These are phyloP conservation scores for Thelonectria blattea DNA, from an alignment of 2,329 filamentous ascomycete species.

Conservation along the genomic window DNA sequence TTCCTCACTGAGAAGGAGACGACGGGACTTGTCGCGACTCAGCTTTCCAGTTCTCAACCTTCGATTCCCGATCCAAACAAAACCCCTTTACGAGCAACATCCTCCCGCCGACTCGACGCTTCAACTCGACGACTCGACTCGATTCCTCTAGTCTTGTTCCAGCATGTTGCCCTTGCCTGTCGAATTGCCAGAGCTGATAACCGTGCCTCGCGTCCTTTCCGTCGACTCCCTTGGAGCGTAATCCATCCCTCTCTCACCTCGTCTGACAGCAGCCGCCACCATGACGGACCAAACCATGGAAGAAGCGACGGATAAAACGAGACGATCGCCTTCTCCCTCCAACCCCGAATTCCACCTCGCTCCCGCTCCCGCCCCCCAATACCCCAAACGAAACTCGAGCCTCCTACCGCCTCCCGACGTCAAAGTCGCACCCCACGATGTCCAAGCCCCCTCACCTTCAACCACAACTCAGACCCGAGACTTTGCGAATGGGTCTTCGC, in stretches of 20 bases:
- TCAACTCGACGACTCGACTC: constrained; percentile 5
- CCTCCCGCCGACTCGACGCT: background rate
- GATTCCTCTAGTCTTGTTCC: constrained; percentile 14
- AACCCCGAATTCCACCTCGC: constrained; percentile 27
- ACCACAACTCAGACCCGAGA: constrained; percentile 23
- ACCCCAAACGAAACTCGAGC: constrained; percentile 23
- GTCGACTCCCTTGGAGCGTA: constrained; percentile 19
- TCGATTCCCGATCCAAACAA: constrained; percentile 2
- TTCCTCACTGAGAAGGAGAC: constrained; percentile 1
- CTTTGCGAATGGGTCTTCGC: constrained; percentile 13
- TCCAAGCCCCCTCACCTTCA: background rate
- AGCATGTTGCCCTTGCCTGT: constrained; percentile 33
- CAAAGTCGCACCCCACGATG: constrained; percentile 18
- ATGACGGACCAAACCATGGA: constrained; percentile 35
- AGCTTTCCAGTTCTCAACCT: constrained; percentile 5
- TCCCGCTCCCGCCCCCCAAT: constrained; percentile 17
- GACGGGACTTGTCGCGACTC: background rate
- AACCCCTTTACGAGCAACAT: background rate
- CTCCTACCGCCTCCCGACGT: constrained; percentile 31
- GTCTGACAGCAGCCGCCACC: constrained; percentile 20
- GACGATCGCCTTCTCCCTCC: constrained; percentile 30
- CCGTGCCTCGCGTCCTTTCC: constrained; percentile 6
- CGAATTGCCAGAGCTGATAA: constrained; percentile 26
- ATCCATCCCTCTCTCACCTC: background rate
- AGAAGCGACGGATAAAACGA: constrained; percentile 26